These are phyloP conservation scores for Plectosphaerella sp. DNA, from an alignment of 2,329 filamentous ascomycete genomes.

Conservation along the genomic window DNA sequence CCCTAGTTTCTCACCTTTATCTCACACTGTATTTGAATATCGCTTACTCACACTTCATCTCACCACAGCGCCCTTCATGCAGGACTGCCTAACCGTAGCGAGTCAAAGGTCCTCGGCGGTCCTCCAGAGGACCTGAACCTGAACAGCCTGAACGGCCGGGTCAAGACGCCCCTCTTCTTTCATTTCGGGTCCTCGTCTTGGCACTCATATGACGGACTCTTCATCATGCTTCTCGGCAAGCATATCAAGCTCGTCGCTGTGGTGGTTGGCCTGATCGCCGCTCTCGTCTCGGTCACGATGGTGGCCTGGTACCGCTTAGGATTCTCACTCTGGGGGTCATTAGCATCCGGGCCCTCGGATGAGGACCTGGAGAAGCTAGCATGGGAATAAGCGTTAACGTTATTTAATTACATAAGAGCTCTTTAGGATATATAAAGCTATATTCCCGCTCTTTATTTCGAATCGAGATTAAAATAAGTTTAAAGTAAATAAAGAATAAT, in stretches of 20 bases:
- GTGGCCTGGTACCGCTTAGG: too few species aligned
- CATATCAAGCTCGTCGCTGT: background rate
- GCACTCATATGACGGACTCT: constrained; percentile 31
- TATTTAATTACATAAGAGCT: too few species aligned
- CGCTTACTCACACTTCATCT: background rate
- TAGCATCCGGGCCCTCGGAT: too few species aligned
- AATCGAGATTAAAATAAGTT: too few species aligned
- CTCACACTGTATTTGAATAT: background rate
- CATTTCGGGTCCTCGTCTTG: constrained; percentile 36
- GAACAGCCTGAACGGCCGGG: constrained; percentile 32
- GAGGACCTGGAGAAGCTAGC: too few species aligned
- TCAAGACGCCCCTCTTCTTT: constrained; percentile 33
- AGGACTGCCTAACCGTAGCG: constrained; percentile 22
- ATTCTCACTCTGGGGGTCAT: too few species aligned
- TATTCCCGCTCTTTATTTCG: too few species aligned
- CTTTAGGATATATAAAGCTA: too few species aligned
- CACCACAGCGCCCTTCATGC: constrained; percentile 28
- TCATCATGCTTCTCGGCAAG: background rate
- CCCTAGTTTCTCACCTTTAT: background rate
- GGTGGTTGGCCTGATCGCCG: background rate
- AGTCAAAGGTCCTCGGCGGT: constrained; percentile 30
- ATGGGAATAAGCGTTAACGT: too few species aligned
- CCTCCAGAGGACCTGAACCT: constrained; percentile 17
- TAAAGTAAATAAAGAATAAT: too few species aligned
- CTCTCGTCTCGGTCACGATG: background rate